Base-by-base conservation (phyloP, 2,329 filamentous ascomycete genomes). In the Chlorencoelia australis region DNA sequence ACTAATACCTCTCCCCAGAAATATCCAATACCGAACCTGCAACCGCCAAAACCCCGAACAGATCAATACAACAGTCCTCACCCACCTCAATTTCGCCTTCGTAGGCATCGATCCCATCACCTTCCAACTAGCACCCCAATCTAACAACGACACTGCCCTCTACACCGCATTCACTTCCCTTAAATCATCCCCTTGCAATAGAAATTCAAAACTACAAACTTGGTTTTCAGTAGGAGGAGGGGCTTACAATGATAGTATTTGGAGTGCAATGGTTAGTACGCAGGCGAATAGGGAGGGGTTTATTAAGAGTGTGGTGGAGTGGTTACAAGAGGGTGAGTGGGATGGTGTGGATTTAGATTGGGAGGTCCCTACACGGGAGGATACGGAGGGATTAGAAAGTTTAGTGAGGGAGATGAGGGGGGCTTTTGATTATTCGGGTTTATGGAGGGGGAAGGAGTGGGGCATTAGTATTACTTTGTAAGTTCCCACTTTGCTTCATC, bases 341-440 rank as follows among this genome's bases (percentile, higher is more conserved):
- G 49, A 61, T 7, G 64, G 66, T 2, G 53, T 63, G 2, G 65
- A 70, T 37, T 38, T 69, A 0, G 63, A 68, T 39, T 68, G 65
- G 66, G 63, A 69, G 33, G 67, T 62, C 37, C 65, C 65, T 0
- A n/a, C 4, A 14, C 59, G 30, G 0, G 48, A 46, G 3, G 54
- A 57, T 4, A 54, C 63, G 0, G 61, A 59, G 6, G 65, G 65
- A 0, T 55, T 60, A 25, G 46, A 51, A 22, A 3, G 49, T 40
- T 46, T 57, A 45, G 11, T 59, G 7, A 37, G 39, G 16, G 48
- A 53, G 19, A 46, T 54, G 46, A 33, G 48, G 26, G 49, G 49
- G 0, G 53, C 53, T 0, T 63, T 58, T 37, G 61, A 56, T 2
- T 68, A 61, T 16, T 16, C 25, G 1, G 17, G 2, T 20, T 27